These are phyloP conservation scores for Lactarius hatsudake DNA, from an alignment of 768 basidiomycete species.

Conservation along the genomic window DNA sequence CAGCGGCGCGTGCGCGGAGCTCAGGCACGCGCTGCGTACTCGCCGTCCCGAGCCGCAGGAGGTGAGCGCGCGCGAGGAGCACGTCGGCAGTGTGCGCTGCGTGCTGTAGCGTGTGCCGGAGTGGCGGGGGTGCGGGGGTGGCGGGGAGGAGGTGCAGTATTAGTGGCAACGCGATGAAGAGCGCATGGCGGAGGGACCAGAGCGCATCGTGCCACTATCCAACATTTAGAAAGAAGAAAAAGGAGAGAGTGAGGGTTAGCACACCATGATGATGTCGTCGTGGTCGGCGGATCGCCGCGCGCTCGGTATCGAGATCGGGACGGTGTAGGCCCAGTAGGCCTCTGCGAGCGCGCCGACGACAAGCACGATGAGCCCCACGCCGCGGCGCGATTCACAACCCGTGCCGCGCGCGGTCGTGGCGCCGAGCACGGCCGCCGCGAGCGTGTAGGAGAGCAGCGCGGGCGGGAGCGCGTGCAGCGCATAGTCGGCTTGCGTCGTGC, in stretches of 20 bases:
- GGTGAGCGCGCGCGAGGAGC: constrained; percentile 16
- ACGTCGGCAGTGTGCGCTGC: constrained; percentile 7
- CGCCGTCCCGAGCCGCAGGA: constrained; percentile 12
- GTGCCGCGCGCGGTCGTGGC: constrained; percentile 20
- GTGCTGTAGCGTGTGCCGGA: neutral
- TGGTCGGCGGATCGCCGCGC: neutral
- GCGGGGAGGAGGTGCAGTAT: constrained; percentile 20
- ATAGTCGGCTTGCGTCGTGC: constrained; percentile 16
- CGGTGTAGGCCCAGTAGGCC: constrained; percentile 19
- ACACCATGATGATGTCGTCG: constrained; percentile 21
- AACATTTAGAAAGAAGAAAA: too few relatives aligned
- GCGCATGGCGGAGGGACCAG: constrained; percentile 24
- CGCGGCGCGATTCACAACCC: constrained; percentile 20
- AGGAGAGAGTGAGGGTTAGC: neutral
- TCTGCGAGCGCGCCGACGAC: constrained; percentile 17
- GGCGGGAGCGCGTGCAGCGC: constrained; percentile 25
- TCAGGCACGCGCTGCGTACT: constrained; percentile 16
- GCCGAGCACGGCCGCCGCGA: constrained; percentile 22
- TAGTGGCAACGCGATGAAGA: constrained; percentile 24
- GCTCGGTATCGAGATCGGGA: constrained; percentile 12
- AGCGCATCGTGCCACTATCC: constrained; percentile 23
- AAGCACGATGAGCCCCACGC: constrained; percentile 5
- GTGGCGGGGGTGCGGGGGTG: neutral
- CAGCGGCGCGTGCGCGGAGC: constrained; percentile 13
- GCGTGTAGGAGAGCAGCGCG: constrained; percentile 23